Conservation (phyloP, 2,329 filamentous ascomycete species). For the Ophiostoma sp. region DNA sequence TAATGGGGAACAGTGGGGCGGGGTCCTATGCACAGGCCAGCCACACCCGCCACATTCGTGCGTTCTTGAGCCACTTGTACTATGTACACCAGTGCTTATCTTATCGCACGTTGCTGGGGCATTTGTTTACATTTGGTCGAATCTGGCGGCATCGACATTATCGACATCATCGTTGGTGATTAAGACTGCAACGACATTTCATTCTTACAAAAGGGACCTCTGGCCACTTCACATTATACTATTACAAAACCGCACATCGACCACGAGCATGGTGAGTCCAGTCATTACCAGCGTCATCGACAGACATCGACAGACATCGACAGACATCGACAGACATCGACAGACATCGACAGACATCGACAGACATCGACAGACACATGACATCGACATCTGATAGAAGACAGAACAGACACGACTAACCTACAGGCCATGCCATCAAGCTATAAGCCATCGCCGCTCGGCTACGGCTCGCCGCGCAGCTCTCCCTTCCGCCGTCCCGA, state of each 20-base stretch:
- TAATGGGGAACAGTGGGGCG: slow-evolving; percentile 6
- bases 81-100: slow-evolving; percentile 8
- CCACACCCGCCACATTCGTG: slow-evolving; percentile 16
- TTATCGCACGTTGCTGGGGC: slow-evolving; percentile 25
- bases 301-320: too few species aligned
- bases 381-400: neutral
- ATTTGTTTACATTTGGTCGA: slow-evolving; percentile 25
- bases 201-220: neutral
- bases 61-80: neutral
- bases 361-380: neutral
- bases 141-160: neutral
- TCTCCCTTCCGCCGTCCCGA: slow-evolving; percentile 60
- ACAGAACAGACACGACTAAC: neutral
- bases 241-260: neutral
- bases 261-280: slow-evolving; percentile 9
- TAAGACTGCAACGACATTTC: neutral
- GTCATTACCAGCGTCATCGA: neutral
- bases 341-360: neutral
- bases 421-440: slow-evolving; percentile 48
- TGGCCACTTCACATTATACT: too few species aligned
- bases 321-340: too few species aligned
- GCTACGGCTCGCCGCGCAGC: slow-evolving; percentile 63
- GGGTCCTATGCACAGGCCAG: neutral
- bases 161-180: neutral
- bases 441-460: slow-evolving; percentile 67